Base-by-base conservation (phyloP, 2,329 filamentous ascomycete species). In the Colletotrichum karsti region DNA sequence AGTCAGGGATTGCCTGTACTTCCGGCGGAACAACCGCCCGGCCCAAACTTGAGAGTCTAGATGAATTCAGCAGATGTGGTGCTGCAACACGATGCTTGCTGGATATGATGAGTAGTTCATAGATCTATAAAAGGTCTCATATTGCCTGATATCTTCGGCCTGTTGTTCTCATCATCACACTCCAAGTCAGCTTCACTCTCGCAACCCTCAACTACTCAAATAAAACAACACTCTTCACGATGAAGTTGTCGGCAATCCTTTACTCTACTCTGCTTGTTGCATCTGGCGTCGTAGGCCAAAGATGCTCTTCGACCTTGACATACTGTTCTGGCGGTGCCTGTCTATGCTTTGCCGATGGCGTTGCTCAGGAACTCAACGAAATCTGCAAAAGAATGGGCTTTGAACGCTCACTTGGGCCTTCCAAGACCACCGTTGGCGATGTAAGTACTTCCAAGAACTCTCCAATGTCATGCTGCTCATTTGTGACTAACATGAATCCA, bases 381-480 rank as follows among this genome's bases (percentile, higher is more conserved):
- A 51, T 51, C 8, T 64, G 61, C 26, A 8, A 20, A 26, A 13
- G 4, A 1, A 24, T 35, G 26, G 61, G 61, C 30, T 64, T 51
- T 5, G 54, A 64, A 30, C 53, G 54, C n/a, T 64, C 61, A 3
- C 15, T 51, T 7, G 61, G 61, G 2, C 54, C 61, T 1, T 63
- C 51, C 4, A 33, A 42, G 20, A 64, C 53, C 12, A 59, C 61
- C 3, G 20, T 51, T 18, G 54, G 35, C 7, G 20, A 2, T 0
- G 54, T 64, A 26, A 44, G 60, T 48, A 12, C 7, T 1, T 39
- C 1, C 4, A 33, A 0, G 4, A 15, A 33, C 6, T 3, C 15
- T 24, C 8, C 0, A 7, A 18, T 1, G 7, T 8, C 12, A 30
- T 1, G 24, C 5, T 28, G 30, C 30, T 12, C 30, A 35, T 8